Evolutionary conservation across 768 basidiomycete species (phyloP).

Genomic region (Trametopsis cervina): DNA sequence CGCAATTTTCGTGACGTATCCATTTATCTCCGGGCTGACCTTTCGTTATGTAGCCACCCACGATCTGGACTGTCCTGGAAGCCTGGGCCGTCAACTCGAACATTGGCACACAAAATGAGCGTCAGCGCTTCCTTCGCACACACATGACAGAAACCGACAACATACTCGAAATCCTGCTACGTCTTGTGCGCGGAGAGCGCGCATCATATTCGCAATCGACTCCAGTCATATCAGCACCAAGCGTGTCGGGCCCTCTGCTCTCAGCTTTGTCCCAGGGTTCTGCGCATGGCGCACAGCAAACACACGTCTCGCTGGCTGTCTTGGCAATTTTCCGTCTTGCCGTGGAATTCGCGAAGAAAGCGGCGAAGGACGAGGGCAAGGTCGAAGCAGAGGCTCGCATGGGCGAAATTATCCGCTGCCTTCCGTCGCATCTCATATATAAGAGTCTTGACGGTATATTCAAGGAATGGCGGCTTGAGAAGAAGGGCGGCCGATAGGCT

Average conservation of each 20-base stretch:
- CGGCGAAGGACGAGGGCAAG: slow-evolving; percentile 59
- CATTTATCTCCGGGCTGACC: slow-evolving; percentile 5
- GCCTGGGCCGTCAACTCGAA: slow-evolving; percentile 85
- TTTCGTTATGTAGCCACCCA: slow-evolving; percentile 61
- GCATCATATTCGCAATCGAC: slow-evolving; percentile 63
- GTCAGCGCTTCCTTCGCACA: slow-evolving; percentile 83
- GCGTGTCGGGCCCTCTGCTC: slow-evolving; percentile 61
- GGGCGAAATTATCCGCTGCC: slow-evolving; percentile 83
- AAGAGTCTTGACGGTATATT: slow-evolving; percentile 93
- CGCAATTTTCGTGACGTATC: slow-evolving; percentile 22
- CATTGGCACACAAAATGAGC: slow-evolving; percentile 65
- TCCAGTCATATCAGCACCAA: slow-evolving; percentile 55
- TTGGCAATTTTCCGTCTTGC: slow-evolving; percentile 85
- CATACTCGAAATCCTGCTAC: slow-evolving; percentile 86
- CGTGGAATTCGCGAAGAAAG: slow-evolving; percentile 74
- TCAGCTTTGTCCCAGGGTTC: slow-evolving; percentile 68
- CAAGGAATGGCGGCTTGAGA: slow-evolving; percentile 84
- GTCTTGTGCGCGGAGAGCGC: slow-evolving; percentile 86
- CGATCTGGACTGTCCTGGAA: slow-evolving; percentile 85
- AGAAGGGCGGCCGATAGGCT: slow-evolving; percentile 51
- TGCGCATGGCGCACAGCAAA: slow-evolving; percentile 83
- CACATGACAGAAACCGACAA: slow-evolving; percentile 85
- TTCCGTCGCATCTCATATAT: slow-evolving; percentile 84
- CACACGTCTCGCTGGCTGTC: slow-evolving; percentile 89
- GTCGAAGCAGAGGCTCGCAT: slow-evolving; percentile 66